phyloP scores from a whole-genome alignment of 208 protist genomes.

The Vickermania ingenoplastis region DNA sequence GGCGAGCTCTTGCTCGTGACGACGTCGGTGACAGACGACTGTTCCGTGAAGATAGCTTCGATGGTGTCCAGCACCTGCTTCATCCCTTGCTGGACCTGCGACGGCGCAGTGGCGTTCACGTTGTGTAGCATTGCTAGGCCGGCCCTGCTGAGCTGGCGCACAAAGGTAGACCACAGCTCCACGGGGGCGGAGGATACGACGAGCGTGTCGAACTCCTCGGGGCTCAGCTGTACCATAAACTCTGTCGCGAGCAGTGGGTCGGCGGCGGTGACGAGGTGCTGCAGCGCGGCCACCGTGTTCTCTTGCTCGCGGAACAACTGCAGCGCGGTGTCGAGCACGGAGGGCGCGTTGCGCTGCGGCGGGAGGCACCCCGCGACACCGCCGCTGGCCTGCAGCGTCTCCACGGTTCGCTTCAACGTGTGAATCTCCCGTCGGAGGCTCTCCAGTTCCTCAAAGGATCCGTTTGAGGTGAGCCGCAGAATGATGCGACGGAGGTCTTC shows the following conservation, averaged over 20 bases:
- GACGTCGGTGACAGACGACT: slow-evolving; percentile 14
- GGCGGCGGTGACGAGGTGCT: neutral
- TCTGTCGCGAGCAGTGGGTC: neutral
- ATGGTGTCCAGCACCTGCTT: neutral
- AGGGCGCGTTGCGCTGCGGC: neutral
- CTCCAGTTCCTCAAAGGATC: slow-evolving; percentile 21
- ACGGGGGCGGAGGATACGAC: neutral
- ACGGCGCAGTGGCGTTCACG: neutral
- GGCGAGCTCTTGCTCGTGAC: slow-evolving; percentile 18
- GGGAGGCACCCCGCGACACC: slow-evolving; percentile 7
- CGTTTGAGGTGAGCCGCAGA: slow-evolving; percentile 37
- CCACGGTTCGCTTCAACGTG: slow-evolving; percentile 16
- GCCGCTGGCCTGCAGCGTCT: slow-evolving; percentile 11
- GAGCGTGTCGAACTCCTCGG: neutral
- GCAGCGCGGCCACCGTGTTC: neutral
- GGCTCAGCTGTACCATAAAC: neutral
- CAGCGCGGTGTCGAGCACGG: neutral
- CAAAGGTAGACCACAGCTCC: neutral
- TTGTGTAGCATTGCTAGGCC: neutral
- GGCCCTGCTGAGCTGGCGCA: neutral
- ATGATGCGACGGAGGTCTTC: slow-evolving; percentile 40
- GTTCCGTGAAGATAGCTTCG: neutral
- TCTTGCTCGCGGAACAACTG: neutral
- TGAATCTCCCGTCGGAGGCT: slow-evolving; percentile 36
- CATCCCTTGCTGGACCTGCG: neutral